A percentile compares a stretch with the other conserved stretches of the same genome.
Evolutionary conservation across 31 red algal genomes (phyloP).

Genomic region (Asparagopsis taxiformis): DNA sequence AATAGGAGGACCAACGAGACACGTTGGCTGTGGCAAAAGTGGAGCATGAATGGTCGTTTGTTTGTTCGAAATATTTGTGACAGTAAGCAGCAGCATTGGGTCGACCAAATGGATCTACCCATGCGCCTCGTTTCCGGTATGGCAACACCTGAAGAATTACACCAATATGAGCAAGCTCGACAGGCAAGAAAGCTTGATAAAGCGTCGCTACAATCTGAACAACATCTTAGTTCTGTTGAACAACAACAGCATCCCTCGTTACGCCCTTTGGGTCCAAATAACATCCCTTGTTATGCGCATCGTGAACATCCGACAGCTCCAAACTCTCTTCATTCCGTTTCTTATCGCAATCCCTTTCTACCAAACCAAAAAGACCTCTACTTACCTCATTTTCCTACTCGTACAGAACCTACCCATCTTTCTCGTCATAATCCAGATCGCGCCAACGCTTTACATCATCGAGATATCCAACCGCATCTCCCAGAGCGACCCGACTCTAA

Average conservation of each 20-base stretch:
- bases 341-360: background rate
- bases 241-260: background rate
- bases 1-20: constrained; percentile 53
- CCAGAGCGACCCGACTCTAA: background rate
- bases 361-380: background rate
- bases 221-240: background rate
- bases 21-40: constrained; percentile 69
- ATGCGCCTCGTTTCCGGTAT: constrained; percentile 37
- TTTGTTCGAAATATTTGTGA: constrained; percentile 58
- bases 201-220: background rate
- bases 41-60: constrained; percentile 66
- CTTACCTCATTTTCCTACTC: background rate
- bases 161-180: constrained; percentile 8
- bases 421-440: background rate
- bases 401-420: background rate
- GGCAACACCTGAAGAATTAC: constrained; percentile 38
- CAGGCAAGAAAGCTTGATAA: background rate
- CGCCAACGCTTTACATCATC: background rate
- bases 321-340: background rate
- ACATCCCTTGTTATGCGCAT: background rate
- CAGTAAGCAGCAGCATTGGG: constrained; percentile 35
- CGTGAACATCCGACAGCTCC: background rate
- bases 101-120: constrained; percentile 37
- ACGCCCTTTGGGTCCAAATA: background rate
- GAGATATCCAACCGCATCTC: background rate